Evolutionary conservation across 768 basidiomycete genomes (phyloP), one percentile per base, ranked within the genome.

Genomic region (Boletus pseudopeckii): DNA sequence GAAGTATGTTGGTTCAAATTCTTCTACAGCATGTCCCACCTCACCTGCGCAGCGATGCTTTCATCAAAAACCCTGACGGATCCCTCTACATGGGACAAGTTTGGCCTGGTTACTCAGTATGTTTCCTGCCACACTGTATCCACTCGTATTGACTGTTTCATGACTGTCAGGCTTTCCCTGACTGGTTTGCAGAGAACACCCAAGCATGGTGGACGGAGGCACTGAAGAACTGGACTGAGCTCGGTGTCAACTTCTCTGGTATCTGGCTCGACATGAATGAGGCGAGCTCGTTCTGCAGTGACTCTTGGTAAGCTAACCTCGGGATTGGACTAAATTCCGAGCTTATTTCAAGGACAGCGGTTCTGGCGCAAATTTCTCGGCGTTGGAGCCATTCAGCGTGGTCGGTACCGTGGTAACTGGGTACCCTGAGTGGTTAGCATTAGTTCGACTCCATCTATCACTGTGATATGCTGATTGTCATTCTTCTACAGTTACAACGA

Each of bases 191-290:
- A 14, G 63, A 74, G 15, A 79, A 80, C 34, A 77, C 82, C 1
- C 73, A 77, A 52, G 49, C 65, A 24, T 84, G 80, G 74, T 88
- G 86, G 86, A 79, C 77, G 0, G 82, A 86, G 28, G 79, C 78
- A 4, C 67, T 86, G 52, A 60, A 40, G 40, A 85, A 84, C 61
- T 85, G 82, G 84, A 75, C 72, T 11, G 55, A 70, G 2, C 55
- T 62, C 0, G 83, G 80, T 1, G 72, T 88, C n/a, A 70, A 78
- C n/a, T 83, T 80, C 60, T 79, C 79, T 20, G 85, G 84, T 1
- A 76, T 86, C 41, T 88, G 86, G 86, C 70, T 85, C 1, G 81
- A 86, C 63, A 84, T 85, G 84, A 86, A 86, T 53, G 85, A 86
- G 55, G 69, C 76, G 14, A 79, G 75, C n/a, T 83, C 81, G 1